Evolutionary conservation across 192 early-diverging fungal species (phyloP), one percentile per base, ranked within the genome.

Genomic region (Backusella mclennaniae): DNA sequence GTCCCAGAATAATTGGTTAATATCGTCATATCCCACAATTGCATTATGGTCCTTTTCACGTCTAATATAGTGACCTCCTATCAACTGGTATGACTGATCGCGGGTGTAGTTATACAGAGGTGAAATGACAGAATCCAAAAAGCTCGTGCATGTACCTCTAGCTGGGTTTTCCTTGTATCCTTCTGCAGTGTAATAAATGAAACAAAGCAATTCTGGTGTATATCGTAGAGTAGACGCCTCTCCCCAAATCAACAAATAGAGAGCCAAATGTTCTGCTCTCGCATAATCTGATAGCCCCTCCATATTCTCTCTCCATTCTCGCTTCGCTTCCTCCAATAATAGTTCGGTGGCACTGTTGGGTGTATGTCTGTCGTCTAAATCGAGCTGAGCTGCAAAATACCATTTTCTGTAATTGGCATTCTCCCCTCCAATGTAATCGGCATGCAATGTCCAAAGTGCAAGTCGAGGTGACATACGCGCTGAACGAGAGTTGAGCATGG

Each of bases 1-100:
- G 12, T 83, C 81, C 90, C 91, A 92, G 72, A 93, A 93, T 38
- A 90, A 75, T 77, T 93, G 90, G 76, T 93, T 93, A 52, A 92
- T 82, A 69, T 90, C 89, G 76, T 90, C 91, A 68, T 92, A 92
- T n/a, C 91, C 91, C 70, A 92, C 88, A 39, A 86, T 89, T 74
- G 78, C 83, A 41, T 87, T 80, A 75, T 92, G 91, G 76, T 93
- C 91, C 69, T 85, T 84, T 82, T 91, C 89, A 77, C 85, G 83
- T 80, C 89, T 87, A 14, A 91, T 77, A 72, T 84, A 89, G 69
- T 88, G 90, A 56, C 88, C 89, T 52, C 90, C 83, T 72, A 89
- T 85, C 38, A 87, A 68, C 71, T 87, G 83, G 76, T 90, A 92
- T 31, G 84, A 80, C 73, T 90, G 87, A 66, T 90, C 91, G 26